These are phyloP conservation scores for Astrephomene gubernaculifera DNA, from an alignment of 139 green algal species.

Conservation along the genomic window DNA sequence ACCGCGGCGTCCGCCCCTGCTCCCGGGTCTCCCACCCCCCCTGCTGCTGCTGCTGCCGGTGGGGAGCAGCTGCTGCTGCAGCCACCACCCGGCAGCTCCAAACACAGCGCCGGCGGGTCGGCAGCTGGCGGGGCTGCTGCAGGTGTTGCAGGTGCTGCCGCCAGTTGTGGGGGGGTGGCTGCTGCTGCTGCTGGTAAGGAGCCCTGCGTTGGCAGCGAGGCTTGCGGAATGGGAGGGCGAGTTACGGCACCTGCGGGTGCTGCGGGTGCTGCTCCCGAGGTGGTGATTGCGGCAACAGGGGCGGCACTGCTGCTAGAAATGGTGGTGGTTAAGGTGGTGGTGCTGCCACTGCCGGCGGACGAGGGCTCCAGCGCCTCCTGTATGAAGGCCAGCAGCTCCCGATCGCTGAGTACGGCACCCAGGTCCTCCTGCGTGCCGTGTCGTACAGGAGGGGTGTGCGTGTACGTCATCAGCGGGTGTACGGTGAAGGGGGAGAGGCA, in stretches of 20 bases:
- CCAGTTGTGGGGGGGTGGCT: too few relatives aligned
- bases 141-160: too few relatives aligned
- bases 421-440: not conserved
- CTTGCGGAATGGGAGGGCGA: not conserved
- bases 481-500: too few relatives aligned
- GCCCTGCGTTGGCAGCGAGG: not conserved
- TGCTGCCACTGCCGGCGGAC: too few relatives aligned
- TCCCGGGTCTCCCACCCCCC: not conserved
- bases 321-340: too few relatives aligned
- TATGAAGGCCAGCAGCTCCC: slow-evolving; percentile 1
- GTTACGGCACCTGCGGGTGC: not conserved
- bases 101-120: not conserved
- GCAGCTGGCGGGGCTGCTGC: too few relatives aligned
- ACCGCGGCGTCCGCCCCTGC: not conserved
- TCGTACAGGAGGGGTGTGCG: too few relatives aligned
- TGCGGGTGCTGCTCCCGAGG: not conserved
- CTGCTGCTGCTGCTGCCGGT: not conserved
- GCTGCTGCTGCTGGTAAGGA: too few relatives aligned
- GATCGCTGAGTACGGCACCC: not conserved
- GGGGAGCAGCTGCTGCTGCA: not conserved
- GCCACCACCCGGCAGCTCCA: not conserved
- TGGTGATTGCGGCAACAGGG: not conserved
- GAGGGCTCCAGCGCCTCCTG: not conserved
- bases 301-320: too few relatives aligned
- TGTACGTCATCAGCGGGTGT: too few relatives aligned